Base-by-base conservation (phyloP, 768 basidiomycete species). In the Rhizopogon salebrosus region DNA sequence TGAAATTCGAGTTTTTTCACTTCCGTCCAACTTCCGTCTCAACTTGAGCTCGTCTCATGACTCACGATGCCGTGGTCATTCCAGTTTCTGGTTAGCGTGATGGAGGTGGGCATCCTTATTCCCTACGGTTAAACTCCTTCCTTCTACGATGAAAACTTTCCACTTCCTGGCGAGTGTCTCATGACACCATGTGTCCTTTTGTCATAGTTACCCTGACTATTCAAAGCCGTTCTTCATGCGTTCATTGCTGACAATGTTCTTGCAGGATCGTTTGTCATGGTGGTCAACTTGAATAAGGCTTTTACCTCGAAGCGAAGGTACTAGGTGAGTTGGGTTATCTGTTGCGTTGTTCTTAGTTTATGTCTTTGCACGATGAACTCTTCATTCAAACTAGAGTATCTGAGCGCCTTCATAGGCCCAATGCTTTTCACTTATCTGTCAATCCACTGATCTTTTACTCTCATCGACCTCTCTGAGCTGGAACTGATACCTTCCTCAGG, bases 131-230 rank as follows among this genome's bases (percentile, higher is more conserved):
- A 6, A 18, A 11, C 5, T 2, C 7, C 26, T 16, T 6, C 31
- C 43, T 43, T 57, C 1, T 8, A 18, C 65, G 87, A 89, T 89
- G 87, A 84, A 70, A 78, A 62, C 64, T 64, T 63, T 60, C 68
- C 69, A 57, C 65, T 66, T 68, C 63, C 54, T 61, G 73, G 67
- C 71, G 79, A 83, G 83, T 70, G 73, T 75, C 72, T 72, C 62
- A 64, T 73, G 75, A 67, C 64, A 69, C 80, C 57, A 76, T 82
- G 86, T 75, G 67, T 66, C 66, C 66, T 75, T 78, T 79, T 86
- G 88, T 90, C 88, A 90, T 90, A 89, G 88, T 89, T 89, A 90
- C 88, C 85, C 88, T 89, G 88, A 90, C 80, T 76, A 73, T 79
- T 78, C 70, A 14, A 4, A 34, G 27, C 0, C 61, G 54, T 27